Base-by-base conservation (phyloP, 768 basidiomycete genomes). In the Boletellus emodensis region DNA sequence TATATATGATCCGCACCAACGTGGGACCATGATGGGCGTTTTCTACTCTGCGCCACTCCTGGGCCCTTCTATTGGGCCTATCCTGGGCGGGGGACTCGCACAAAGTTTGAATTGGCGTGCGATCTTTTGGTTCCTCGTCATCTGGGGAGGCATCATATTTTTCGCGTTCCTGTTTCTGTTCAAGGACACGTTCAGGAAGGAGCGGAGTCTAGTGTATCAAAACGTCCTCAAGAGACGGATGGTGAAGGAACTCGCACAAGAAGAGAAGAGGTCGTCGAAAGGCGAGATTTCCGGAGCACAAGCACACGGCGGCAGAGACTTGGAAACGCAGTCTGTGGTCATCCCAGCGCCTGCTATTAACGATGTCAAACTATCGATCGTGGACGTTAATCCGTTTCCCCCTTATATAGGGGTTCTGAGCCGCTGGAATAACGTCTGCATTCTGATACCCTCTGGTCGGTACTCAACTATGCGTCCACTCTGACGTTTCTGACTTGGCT, bases 161-260 rank as follows among this genome's bases (percentile, higher is more conserved):
- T 32, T 80, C 22, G 69, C 75, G 14, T 89, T 90, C 63, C 51
- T 87, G 30, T 62, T 84, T 13, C 71, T 84, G 61, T 90, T 94
- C 73, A 79, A 78, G 49, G 91, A 95, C 63, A 91, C 90, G 0
- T 94, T 89, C 70, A 78, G 92, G 22, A 75, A 77, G 54, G 89
- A 94, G 60, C 82, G 94, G 36, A 93, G 91, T 48, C 67, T 87
- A 12, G 75, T 81, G 1, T 95, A 94, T 62, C 90, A 90, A 61
- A 75, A 75, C 12, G 80, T 84, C 0, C 64, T 89, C 51, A 28
- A 49, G 53, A n/a, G 24, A 24, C 24, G 24, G 3, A 24, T 24
- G 24, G 24, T 6, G 6, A 24, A 24, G 24, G 24, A 30, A 30
- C 30, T 3, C 10, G 30, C 30, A 11, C 30, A 30, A 11, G 30